These are phyloP conservation scores for Usnea hakonensis DNA, from an alignment of 495 filamentous ascomycete species.

Conservation along the genomic window DNA sequence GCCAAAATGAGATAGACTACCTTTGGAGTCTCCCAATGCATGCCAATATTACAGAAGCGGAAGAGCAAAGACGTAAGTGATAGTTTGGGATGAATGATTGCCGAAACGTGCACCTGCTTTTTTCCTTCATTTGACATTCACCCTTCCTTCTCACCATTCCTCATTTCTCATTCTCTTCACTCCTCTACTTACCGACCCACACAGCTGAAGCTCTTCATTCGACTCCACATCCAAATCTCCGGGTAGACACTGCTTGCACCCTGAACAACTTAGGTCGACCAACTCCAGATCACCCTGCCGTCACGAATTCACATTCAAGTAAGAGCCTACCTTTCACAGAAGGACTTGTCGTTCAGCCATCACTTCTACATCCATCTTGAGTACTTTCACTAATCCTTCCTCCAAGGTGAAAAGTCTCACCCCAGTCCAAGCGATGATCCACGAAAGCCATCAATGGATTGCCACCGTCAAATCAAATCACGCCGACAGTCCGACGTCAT, in stretches of 20 bases:
- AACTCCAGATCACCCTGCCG: neutral
- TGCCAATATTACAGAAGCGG: neutral
- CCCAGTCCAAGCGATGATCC: neutral
- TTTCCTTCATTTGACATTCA: no score
- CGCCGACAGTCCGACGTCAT: conserved; percentile 4
- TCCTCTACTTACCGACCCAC: neutral
- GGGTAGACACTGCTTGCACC: neutral
- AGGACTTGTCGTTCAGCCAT: no score
- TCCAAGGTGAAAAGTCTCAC: neutral
- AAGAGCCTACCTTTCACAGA: neutral
- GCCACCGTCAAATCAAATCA: neutral
- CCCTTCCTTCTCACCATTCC: no score
- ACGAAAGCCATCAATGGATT: neutral
- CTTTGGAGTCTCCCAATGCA: neutral
- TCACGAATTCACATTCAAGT: neutral
- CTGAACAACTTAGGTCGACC: neutral
- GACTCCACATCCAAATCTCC: neutral
- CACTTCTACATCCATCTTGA: no score
- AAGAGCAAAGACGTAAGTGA: neutral
- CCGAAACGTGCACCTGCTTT: neutral
- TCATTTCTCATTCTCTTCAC: neutral
- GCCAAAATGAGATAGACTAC: neutral
- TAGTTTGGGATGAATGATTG: neutral
- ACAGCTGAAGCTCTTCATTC: neutral
- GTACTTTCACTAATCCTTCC: neutral